Base-by-base conservation (phyloP, 306 rosid species). In the Cucurbita moschata region DNA sequence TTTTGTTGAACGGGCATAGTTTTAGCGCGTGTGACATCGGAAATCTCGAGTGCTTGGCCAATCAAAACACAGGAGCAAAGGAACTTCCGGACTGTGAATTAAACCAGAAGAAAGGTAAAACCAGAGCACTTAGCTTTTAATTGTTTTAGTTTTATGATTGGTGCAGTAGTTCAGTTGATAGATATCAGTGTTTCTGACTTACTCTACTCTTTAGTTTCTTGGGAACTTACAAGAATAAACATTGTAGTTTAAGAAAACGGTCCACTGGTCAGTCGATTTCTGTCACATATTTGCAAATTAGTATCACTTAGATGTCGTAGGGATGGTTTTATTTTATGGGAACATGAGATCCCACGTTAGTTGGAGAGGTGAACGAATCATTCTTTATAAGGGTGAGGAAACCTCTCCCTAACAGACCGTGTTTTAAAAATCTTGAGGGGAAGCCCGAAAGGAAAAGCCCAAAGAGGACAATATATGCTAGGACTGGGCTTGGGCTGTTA, bases 21-120 rank as follows among this genome's bases (percentile, higher is more conserved):
- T 71, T 82, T 69, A 80, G 42, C 61, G 93, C 86, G 74, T 95
- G 97, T 87, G 99, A 91, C 42, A 85, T 95, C 80, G 97, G 87
- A 81, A 85, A 51, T 80, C 84, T 89, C 69, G 96, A 83, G 80
- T 95, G 99, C 81, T 78, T 87, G 11, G 85, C 77, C 19, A 79
- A 77, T 81, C 92, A 86, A 82, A 87, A 85, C 81, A 61, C 79
- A 13, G 96, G 83, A 54, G 72, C 84, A 44, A 84, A 77, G 83
- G 96, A 87, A 56, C 84, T 83, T 82, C 76, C 82, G 55, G 85
- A 63, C 70, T 79, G 96, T 82, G 92, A 81, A 2, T 8, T 84
- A 65, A 85, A 70, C 74, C 89, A 83, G 84, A 89, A 61, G 66
- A 74, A 59, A 74, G 77, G 77, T 74, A 68, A 30, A 59, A 46